These are phyloP conservation scores for Trametes punicea DNA, from an alignment of 768 basidiomycete genomes.

Conservation along the genomic window DNA sequence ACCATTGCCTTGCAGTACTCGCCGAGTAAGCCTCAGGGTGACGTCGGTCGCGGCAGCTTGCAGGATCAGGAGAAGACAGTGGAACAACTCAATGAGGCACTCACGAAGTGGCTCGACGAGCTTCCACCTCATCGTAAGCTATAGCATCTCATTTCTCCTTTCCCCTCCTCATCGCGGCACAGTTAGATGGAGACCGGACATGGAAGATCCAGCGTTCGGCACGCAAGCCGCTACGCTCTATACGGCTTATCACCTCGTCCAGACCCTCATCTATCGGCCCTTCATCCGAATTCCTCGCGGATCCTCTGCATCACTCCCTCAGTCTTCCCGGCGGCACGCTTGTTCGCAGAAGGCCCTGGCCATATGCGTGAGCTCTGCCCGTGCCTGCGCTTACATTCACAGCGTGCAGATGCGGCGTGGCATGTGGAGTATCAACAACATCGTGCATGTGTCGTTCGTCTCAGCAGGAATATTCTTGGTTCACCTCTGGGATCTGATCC, in stretches of 20 bases:
- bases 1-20: conserved; percentile 52
- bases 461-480: conserved; percentile 53
- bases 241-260: conserved; percentile 51
- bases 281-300: conserved; percentile 52
- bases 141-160: neutral
- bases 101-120: conserved; percentile 36
- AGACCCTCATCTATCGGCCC: conserved; percentile 75
- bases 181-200: conserved; percentile 44
- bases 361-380: conserved; percentile 45
- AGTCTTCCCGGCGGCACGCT: conserved; percentile 33
- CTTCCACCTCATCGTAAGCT: conserved; percentile 30
- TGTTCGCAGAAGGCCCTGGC: conserved; percentile 70
- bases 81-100: conserved; percentile 42
- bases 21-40: conserved; percentile 44
- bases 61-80: conserved; percentile 34
- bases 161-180: neutral
- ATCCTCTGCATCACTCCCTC: conserved; percentile 25
- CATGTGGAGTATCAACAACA: conserved; percentile 22
- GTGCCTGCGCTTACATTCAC: conserved; percentile 57
- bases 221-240: conserved; percentile 43
- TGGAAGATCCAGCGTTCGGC: conserved; percentile 37
- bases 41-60: conserved; percentile 25
- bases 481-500: conserved; percentile 49
- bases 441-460: conserved; percentile 43
- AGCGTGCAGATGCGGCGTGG: conserved; percentile 47